Percentiles rank a stretch among this genome's conserved stretches.
These are phyloP conservation scores for Hypoxylon perforatum DNA, from an alignment of 495 filamentous ascomycete species.

Conservation along the genomic window DNA sequence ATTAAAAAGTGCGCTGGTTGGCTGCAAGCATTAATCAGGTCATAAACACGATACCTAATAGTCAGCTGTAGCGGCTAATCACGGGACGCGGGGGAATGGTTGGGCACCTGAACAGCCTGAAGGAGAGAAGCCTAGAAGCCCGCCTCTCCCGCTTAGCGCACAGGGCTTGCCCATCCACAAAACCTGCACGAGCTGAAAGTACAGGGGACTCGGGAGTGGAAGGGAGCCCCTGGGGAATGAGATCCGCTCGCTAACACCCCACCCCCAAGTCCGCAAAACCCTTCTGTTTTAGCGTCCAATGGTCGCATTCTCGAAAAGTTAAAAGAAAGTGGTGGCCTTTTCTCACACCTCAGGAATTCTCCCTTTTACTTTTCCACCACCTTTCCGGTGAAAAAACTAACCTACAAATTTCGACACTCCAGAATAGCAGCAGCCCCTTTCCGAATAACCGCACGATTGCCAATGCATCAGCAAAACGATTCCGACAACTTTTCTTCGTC, in stretches of 20 bases:
- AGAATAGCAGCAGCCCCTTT: slow-evolving; percentile 12
- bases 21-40: slow-evolving; percentile 10
- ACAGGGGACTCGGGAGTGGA: no score
- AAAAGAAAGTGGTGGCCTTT: slow-evolving; percentile 20
- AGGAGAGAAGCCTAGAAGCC: no score
- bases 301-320: slow-evolving; percentile 15
- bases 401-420: slow-evolving; percentile 20
- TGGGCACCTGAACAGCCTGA: slow-evolving; percentile 37
- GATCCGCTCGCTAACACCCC: slow-evolving; percentile 29
- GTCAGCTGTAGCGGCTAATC: slow-evolving; percentile 38
- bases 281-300: no score
- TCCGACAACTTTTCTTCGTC: slow-evolving; percentile 54
- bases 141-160: slow-evolving; percentile 6
- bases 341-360: slow-evolving; percentile 22
- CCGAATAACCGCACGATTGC: slow-evolving; percentile 34
- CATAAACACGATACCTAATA: slow-evolving; percentile 2
- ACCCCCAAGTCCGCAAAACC: no score
- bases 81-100: slow-evolving; percentile 24
- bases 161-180: slow-evolving; percentile 12
- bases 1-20: slow-evolving; percentile 15
- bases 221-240: slow-evolving; percentile 22
- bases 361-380: slow-evolving; percentile 40
- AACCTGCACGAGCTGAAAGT: slow-evolving; percentile 28
- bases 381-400: slow-evolving; percentile 43
- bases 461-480: slow-evolving; percentile 61